A percentile compares a stretch with the other conserved stretches of the same genome.
Conservation (phyloP, 2,329 filamentous ascomycete species). For the Colletotrichum simmondsii region DNA sequence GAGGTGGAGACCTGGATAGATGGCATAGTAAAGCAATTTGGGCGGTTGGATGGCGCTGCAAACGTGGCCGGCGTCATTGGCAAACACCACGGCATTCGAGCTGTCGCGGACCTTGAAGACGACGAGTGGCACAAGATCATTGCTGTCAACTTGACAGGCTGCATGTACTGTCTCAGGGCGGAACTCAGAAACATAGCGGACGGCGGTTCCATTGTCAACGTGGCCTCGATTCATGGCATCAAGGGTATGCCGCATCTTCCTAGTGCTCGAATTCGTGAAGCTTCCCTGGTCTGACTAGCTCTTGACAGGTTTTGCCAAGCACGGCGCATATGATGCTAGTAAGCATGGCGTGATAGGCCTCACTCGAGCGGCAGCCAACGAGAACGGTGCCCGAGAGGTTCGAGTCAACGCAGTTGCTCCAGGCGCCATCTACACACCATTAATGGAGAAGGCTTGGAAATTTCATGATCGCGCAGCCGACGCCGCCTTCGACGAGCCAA, state of each 20-base stretch:
- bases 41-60: conserved; percentile 64
- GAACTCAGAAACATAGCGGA: conserved; percentile 56
- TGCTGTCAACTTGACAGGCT: conserved; percentile 60
- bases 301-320: conserved; percentile 42
- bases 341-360: conserved; percentile 51
- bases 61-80: conserved; percentile 66
- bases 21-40: conserved; percentile 57
- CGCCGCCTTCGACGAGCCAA: conserved; percentile 54
- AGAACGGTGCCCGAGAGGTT: conserved; percentile 55
- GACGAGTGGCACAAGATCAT: conserved; percentile 61
- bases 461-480: conserved; percentile 43
- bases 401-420: conserved; percentile 58
- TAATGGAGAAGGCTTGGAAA: conserved; percentile 57
- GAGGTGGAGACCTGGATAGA: conserved; percentile 64
- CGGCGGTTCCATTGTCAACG: conserved; percentile 69
- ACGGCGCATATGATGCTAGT: conserved; percentile 51
- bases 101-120: conserved; percentile 55
- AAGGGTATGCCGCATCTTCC: conserved; percentile 40
- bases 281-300: conserved; percentile 11
- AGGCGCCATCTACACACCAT: conserved; percentile 59
- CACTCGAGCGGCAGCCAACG: conserved; percentile 49
- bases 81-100: conserved; percentile 50
- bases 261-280: background rate
- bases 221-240: conserved; percentile 62
- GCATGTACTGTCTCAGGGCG: conserved; percentile 61